phyloP scores from a whole-genome alignment of 2,329 filamentous ascomycete genomes.

The Saccharata proteae region DNA sequence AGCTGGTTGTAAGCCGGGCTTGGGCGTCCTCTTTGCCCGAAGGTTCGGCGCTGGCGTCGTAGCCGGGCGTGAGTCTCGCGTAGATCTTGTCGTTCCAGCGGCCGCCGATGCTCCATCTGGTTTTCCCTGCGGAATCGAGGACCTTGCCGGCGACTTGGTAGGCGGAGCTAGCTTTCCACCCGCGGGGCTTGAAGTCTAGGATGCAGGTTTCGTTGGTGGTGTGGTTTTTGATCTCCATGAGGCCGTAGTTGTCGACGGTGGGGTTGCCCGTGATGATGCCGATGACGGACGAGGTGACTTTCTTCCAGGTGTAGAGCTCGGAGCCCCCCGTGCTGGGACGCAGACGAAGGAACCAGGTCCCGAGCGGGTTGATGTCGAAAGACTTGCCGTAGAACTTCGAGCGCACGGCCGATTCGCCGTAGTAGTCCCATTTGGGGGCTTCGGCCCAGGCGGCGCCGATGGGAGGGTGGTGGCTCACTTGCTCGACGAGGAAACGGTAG shows the following conservation, averaged over 20 bases:
- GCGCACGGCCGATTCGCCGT: conserved; percentile 83
- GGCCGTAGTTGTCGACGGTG: conserved; percentile 92
- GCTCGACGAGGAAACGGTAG: conserved; percentile 96
- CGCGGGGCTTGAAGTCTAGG: conserved; percentile 86
- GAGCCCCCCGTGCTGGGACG: conserved; percentile 63
- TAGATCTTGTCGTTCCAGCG: conserved; percentile 98
- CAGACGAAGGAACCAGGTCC: conserved; percentile 90
- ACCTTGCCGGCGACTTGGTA: conserved; percentile 84
- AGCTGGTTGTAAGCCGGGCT: no score
- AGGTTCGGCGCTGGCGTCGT: conserved; percentile 46
- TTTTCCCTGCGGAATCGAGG: conserved; percentile 63
- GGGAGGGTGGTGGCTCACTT: conserved; percentile 94
- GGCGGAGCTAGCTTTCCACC: conserved; percentile 88
- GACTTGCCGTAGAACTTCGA: conserved; percentile 97
- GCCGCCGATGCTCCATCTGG: conserved; percentile 80
- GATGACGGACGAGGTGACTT: conserved; percentile 93
- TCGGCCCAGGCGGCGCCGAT: conserved; percentile 90
- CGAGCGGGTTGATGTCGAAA: conserved; percentile 91
- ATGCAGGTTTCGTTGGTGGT: conserved; percentile 84
- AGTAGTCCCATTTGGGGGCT: conserved; percentile 91
- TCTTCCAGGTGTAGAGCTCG: conserved; percentile 97
- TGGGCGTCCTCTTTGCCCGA: conserved; percentile 33
- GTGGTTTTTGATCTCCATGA: conserved; percentile 97
- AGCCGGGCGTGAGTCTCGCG: conserved; percentile 82
- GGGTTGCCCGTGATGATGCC: conserved; percentile 97